phyloP scores from a whole-genome alignment of 106 monocot species.

The Phalaenopsis equestris region DNA sequence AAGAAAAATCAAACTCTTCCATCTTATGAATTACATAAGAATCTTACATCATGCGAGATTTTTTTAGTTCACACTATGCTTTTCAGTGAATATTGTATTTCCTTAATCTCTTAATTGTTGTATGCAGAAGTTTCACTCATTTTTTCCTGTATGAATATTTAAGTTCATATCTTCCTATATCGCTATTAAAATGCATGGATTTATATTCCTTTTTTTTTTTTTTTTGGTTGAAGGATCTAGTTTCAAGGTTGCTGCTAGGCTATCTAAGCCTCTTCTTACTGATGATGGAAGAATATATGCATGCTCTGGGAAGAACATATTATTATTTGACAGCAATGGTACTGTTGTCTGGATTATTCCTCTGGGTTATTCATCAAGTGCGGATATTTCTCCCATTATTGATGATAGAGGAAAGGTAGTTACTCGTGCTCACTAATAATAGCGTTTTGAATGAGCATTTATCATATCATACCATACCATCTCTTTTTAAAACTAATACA shows the following conservation, averaged over 20 bases:
- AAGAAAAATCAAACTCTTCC: too few relatives aligned
- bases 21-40: too few relatives aligned
- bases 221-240: slow-evolving; percentile 21
- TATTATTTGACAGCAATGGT: slow-evolving; percentile 58
- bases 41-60: too few relatives aligned
- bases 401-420: slow-evolving; percentile 61
- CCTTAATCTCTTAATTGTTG: background rate
- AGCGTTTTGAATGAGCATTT: background rate
- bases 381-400: slow-evolving; percentile 40
- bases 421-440: background rate
- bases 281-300: slow-evolving; percentile 52
- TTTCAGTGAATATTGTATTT: background rate
- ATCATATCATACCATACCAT: background rate
- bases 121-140: background rate
- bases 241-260: slow-evolving; percentile 6
- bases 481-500: background rate
- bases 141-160: background rate
- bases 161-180: background rate
- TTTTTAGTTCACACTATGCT: too few relatives aligned
- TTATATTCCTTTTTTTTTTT: background rate
- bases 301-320: slow-evolving; percentile 53
- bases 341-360: slow-evolving; percentile 58
- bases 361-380: slow-evolving; percentile 42
- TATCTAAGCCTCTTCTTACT: slow-evolving; percentile 28
- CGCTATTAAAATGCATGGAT: background rate